Evolutionary conservation across 2,329 filamentous ascomycete species (phyloP).

Genomic region (Colletotrichum sp.): DNA sequence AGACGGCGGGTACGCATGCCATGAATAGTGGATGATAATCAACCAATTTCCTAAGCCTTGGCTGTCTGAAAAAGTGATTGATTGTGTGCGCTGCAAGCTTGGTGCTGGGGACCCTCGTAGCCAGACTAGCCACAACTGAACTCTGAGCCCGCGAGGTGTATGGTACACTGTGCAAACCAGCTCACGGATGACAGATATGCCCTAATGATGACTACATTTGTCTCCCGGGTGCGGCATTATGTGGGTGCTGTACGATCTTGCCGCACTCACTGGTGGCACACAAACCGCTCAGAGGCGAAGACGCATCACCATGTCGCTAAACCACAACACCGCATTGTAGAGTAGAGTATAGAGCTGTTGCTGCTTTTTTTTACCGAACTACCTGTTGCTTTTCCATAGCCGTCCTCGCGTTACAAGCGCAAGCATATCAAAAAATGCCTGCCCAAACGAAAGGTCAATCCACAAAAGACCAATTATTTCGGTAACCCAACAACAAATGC

Average conservation of each 20-base stretch:
- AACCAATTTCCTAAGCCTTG: neutral
- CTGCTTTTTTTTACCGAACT: neutral
- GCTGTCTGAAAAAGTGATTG: neutral
- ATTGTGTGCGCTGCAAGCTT: neutral
- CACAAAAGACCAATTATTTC: neutral
- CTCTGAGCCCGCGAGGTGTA: neutral
- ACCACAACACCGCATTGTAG: neutral
- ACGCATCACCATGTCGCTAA: neutral
- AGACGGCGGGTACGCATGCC: neutral
- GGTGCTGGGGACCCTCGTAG: neutral
- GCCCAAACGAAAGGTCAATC: neutral
- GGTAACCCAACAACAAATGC: neutral
- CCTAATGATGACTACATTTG: neutral
- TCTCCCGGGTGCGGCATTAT: neutral
- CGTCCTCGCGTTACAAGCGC: neutral
- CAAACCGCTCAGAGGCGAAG: neutral
- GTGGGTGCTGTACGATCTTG: neutral
- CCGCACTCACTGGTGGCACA: neutral
- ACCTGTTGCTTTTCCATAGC: neutral
- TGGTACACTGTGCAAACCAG: neutral
- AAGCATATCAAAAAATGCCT: neutral
- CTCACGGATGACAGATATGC: neutral
- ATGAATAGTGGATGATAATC: slow-evolving; percentile 17
- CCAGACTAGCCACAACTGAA: neutral
- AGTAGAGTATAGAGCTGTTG: neutral